These are phyloP conservation scores for Ambrosia artemisiifolia DNA, from an alignment of 129 eudicot species.

Conservation along the genomic window DNA sequence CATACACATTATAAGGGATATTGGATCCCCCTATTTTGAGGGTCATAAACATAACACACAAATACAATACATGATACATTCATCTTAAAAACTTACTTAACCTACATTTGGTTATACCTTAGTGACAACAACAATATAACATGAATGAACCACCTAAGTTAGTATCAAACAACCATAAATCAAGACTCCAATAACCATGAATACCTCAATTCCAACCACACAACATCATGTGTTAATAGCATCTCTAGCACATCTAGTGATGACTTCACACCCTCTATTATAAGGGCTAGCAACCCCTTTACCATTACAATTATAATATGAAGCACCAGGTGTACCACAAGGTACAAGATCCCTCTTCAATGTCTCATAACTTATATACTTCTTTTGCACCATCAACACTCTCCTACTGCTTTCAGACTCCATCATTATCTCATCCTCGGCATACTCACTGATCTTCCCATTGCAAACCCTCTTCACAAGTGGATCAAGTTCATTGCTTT, in stretches of 20 bases:
- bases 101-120: constrained; percentile 8
- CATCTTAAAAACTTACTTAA: constrained; percentile 2
- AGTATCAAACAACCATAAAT: constrained; percentile 11
- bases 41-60: constrained; percentile 12
- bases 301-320: constrained; percentile 68
- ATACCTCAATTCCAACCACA: constrained; percentile 6
- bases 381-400: constrained; percentile 45
- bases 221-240: constrained; percentile 33
- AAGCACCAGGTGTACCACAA: constrained; percentile 82
- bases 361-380: constrained; percentile 71
- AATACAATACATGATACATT: background rate
- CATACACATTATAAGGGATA: background rate
- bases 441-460: constrained; percentile 22
- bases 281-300: constrained; percentile 59
- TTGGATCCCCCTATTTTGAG: background rate
- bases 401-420: constrained; percentile 61
- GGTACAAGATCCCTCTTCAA: constrained; percentile 79
- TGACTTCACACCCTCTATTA: constrained; percentile 77
- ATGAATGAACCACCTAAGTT: constrained; percentile 12
- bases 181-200: constrained; percentile 22
- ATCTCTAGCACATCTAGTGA: constrained; percentile 79
- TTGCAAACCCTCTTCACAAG: constrained; percentile 26
- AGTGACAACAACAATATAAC: background rate
- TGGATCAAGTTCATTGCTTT: constrained; percentile 29
- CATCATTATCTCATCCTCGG: constrained; percentile 46